phyloP scores from a whole-genome alignment of 2,329 filamentous ascomycete species.

The Corinectria fuckeliana region DNA sequence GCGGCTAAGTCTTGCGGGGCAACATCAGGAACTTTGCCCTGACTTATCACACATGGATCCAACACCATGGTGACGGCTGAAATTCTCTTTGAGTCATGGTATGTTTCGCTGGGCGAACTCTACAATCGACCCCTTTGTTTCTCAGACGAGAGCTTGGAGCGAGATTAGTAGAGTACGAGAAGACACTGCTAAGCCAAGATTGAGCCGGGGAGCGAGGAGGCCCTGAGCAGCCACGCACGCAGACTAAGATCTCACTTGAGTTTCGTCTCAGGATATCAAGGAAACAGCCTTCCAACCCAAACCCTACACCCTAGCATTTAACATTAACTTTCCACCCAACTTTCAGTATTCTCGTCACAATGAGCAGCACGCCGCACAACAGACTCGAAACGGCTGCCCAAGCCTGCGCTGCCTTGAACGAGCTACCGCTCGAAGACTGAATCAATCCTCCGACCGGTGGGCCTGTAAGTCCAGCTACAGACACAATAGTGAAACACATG shows the following conservation, averaged over 20 bases:
- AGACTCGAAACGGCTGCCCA: slow-evolving; percentile 45
- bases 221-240: no score
- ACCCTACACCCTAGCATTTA: slow-evolving; percentile 23
- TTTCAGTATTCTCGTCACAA: slow-evolving; percentile 22
- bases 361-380: slow-evolving; percentile 32
- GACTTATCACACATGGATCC: no score
- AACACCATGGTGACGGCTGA: no score
- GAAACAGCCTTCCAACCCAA: neutral
- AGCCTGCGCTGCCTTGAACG: slow-evolving; percentile 39
- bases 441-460: slow-evolving; percentile 47
- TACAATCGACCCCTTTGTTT: no score
- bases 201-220: no score
- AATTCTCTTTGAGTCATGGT: no score
- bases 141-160: no score
- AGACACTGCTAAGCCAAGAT: no score
- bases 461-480: slow-evolving; percentile 47
- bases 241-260: neutral
- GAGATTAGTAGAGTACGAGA: no score
- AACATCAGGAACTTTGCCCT: no score
- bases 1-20: no score
- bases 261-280: neutral
- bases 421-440: slow-evolving; percentile 31
- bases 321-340: slow-evolving; percentile 27
- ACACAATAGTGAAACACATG: slow-evolving; percentile 49
- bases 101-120: no score